Evolutionary conservation across 2,329 filamentous ascomycete genomes (phyloP).

Genomic region (Teratosphaeriaceae sp.): DNA sequence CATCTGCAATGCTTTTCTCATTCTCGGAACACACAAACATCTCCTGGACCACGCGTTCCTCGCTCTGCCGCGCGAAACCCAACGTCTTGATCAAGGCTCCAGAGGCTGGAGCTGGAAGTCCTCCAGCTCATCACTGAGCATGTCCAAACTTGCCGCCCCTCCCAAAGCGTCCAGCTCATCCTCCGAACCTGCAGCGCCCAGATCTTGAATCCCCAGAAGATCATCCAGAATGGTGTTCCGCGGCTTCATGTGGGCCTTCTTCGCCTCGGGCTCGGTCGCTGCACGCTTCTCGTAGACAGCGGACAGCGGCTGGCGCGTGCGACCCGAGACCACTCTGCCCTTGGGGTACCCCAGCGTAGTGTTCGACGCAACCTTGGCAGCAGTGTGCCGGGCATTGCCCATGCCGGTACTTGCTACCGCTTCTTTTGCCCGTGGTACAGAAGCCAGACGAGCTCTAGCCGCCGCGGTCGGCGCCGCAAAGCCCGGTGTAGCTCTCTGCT

Average conservation of each 20-base stretch:
- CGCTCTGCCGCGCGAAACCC: too few relatives aligned
- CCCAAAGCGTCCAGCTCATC: too few relatives aligned
- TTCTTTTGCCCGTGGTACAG: slow-evolving; percentile 12
- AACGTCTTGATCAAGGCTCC: too few relatives aligned
- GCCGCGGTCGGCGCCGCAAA: slow-evolving; percentile 34
- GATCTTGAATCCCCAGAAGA: neutral
- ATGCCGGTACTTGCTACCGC: slow-evolving; percentile 34
- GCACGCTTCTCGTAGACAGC: slow-evolving; percentile 13
- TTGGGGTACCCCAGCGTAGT: slow-evolving; percentile 82
- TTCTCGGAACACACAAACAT: too few relatives aligned
- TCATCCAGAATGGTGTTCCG: neutral
- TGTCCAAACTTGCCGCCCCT: too few relatives aligned
- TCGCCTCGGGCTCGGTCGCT: neutral
- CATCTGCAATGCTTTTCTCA: too few relatives aligned
- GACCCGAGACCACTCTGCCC: slow-evolving; percentile 53
- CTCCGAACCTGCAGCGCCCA: neutral
- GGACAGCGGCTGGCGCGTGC: slow-evolving; percentile 25
- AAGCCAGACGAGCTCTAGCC: slow-evolving; percentile 33
- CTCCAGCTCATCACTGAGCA: too few relatives aligned
- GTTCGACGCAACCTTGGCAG: slow-evolving; percentile 62
- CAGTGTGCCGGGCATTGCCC: slow-evolving; percentile 47
- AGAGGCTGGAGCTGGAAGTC: too few relatives aligned
- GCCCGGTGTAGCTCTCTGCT: slow-evolving; percentile 26
- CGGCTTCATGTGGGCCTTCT: neutral
- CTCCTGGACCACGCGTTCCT: too few relatives aligned